These are phyloP conservation scores for Saccharomycopsis sp. DNA, from an alignment of 805 yeast genomes.

Conservation along the genomic window DNA sequence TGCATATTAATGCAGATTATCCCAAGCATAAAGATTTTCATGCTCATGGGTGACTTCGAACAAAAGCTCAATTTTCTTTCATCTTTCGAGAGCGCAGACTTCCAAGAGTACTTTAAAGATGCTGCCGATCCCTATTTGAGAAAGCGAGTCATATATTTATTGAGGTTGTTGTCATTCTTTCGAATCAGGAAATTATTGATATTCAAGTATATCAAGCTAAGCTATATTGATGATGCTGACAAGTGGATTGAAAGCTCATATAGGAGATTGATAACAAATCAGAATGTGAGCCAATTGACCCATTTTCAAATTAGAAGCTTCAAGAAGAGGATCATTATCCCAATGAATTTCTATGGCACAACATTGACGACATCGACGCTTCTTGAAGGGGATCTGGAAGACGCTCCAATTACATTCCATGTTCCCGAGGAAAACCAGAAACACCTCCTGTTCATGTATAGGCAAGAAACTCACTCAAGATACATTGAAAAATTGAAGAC, in stretches of 20 bases:
- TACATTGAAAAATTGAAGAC: neutral
- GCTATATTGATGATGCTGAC: neutral
- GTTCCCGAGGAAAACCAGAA: neutral
- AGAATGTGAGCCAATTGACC: neutral
- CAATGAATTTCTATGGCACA: conserved; percentile 11
- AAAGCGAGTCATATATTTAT: conserved; percentile 5
- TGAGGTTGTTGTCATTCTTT: conserved; percentile 10
- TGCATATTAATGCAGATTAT: conserved; percentile 1
- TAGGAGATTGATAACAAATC: neutral
- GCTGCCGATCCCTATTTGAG: neutral
- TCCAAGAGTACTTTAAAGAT: conserved; percentile 1
- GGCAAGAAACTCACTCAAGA: neutral
- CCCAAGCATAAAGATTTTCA: conserved; percentile 4
- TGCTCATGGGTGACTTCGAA: neutral
- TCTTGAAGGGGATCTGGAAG: neutral
- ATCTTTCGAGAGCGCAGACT: conserved; percentile 6
- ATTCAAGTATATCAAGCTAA: conserved; percentile 8
- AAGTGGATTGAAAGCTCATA: neutral
- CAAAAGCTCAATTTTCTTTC: conserved; percentile 1
- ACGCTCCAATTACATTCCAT: neutral
- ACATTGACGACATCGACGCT: neutral
- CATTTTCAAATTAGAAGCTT: conserved; percentile 10
- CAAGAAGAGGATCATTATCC: conserved; percentile 11
- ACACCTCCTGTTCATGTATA: conserved; percentile 1
- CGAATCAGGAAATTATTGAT: conserved; percentile 5